Evolutionary conservation across 2,329 filamentous ascomycete genomes (phyloP).

Genomic region (Ceratocystis albifundus): DNA sequence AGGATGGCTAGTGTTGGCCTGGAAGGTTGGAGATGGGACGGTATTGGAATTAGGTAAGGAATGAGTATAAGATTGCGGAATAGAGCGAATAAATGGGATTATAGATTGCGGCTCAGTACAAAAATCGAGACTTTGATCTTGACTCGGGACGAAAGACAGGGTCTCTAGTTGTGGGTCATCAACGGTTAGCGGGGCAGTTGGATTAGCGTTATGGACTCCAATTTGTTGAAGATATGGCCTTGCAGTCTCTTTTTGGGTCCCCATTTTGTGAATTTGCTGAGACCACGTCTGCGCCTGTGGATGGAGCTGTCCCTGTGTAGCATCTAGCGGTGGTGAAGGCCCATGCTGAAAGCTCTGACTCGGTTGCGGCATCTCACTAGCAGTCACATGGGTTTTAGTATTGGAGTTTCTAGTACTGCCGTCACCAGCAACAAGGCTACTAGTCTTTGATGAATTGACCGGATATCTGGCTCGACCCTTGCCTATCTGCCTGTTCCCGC

Average conservation of each 20-base stretch:
- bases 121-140: not conserved
- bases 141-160: not conserved
- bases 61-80: not conserved
- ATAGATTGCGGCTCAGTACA: not conserved
- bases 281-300: not conserved
- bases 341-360: not conserved
- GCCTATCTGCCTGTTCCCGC: not conserved
- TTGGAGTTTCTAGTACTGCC: not conserved
- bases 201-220: not conserved
- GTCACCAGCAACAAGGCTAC: not conserved
- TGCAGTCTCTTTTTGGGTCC: not conserved
- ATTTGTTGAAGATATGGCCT: not conserved
- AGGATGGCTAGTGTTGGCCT: not conserved
- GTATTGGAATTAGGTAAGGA: not conserved
- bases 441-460: not conserved
- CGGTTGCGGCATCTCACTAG: not conserved
- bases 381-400: not conserved
- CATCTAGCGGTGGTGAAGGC: not conserved
- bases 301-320: not conserved
- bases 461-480: not conserved
- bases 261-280: not conserved
- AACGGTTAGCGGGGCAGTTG: not conserved
- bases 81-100: not conserved
- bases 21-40: not conserved
- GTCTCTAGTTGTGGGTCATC: not conserved